Base-by-base conservation (phyloP, 495 filamentous ascomycete genomes). In the Hyaloscypha hepaticicola region DNA sequence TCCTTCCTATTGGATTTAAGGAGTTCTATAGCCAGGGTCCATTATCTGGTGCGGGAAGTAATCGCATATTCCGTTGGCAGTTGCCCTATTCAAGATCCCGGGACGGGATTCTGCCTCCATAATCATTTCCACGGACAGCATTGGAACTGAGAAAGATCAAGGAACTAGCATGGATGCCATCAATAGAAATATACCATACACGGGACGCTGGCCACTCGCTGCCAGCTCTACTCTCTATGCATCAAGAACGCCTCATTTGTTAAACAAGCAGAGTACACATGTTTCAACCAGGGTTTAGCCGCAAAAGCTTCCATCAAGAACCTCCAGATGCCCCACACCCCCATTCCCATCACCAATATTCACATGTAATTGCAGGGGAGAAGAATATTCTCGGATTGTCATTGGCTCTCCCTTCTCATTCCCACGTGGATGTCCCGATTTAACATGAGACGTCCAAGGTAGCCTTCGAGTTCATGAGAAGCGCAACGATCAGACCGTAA, bases 401-500 rank as follows among this genome's bases (percentile, higher is more conserved):
- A 31, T 41, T 66, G 49, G 61, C 45, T 66, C 57, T 60, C 62
- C 48, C 34, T 59, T 11, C 19, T 45, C 6, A 9, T 64, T 58
- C 7, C 49, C 19, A 27, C 14, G 56, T 31, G 41, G 38, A n/a
- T 29, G 38, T 24, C 52, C 28, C 11, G 60, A 25, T 60, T 66
- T 72, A 70, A 58, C 70, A 72, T 9, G 57, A 61, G 63, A 79
- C 82, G 66, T 84, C 81, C 53, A 70, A 61, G 24, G 74, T 77
- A 25, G 85, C 85, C 80, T 89, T 90, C 61, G 94, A 93, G 89
- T 97, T 99, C 95, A 99, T 98, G 71, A 99, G 88, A 70, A 99
- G 89, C 65, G 95, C 95, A 66, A 99, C 95, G 74, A 99, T 99
- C 71, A 99, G 82, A 70, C 95, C 95, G 82, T 99, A 99, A 52